Conservation (phyloP, 805 yeast genomes). For the Sugiyamaella boreocaroliniensis region DNA sequence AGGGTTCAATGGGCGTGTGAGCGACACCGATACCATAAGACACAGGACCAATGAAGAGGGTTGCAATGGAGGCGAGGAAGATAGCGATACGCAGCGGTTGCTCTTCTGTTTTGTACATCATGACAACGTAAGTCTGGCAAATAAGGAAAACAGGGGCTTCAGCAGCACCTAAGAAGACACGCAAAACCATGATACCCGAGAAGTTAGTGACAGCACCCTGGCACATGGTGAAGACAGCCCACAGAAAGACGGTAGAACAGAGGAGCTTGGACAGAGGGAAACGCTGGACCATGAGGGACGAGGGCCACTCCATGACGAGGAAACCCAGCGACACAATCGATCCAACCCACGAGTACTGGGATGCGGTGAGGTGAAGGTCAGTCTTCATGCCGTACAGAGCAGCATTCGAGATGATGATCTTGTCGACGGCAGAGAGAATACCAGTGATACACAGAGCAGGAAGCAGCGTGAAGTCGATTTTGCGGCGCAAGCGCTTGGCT, state of each 20-base stretch:
- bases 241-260: constrained; percentile 33
- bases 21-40: constrained; percentile 33
- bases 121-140: constrained; percentile 10
- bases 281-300: constrained; percentile 8
- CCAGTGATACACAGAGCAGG: constrained; percentile 52
- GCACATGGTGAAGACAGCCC: constrained; percentile 32
- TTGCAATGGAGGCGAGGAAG: constrained; percentile 10
- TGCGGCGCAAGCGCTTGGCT: constrained; percentile 36
- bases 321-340: constrained; percentile 41
- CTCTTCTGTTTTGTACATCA: constrained; percentile 11
- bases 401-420: constrained; percentile 49
- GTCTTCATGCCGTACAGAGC: constrained; percentile 45
- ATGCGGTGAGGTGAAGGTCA: constrained; percentile 26
- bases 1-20: constrained; percentile 32
- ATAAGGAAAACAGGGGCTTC: constrained; percentile 12
- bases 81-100: constrained; percentile 10
- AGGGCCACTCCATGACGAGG: constrained; percentile 29
- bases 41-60: constrained; percentile 11
- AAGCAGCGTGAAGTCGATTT: constrained; percentile 47
- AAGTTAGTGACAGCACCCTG: constrained; percentile 42
- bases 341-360: constrained; percentile 26
- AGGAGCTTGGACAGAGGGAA: constrained; percentile 25
- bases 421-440: constrained; percentile 48
- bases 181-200: constrained; percentile 13
- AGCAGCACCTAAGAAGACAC: constrained; percentile 13